Percentiles rank a stretch among this genome's conserved stretches.
Conservation (phyloP, 257 asterid species). For the Plantago major region DNA sequence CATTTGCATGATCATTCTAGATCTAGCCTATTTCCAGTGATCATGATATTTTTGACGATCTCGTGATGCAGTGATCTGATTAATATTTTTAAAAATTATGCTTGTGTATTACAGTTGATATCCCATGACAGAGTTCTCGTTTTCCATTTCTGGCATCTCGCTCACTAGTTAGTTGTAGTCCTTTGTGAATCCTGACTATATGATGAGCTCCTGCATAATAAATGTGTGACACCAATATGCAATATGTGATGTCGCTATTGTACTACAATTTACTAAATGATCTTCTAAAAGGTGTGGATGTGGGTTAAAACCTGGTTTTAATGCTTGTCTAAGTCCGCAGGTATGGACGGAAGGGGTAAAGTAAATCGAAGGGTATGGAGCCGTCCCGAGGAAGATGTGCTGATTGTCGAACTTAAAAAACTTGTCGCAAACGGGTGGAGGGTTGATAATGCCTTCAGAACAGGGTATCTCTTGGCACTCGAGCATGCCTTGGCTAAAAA, state of each 20-base stretch:
- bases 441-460: constrained; percentile 8
- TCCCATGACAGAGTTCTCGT: too few species aligned
- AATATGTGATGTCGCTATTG: neutral
- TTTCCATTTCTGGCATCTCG: too few species aligned
- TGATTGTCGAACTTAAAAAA: constrained; percentile 2
- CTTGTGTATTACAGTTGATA: too few species aligned
- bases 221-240: neutral
- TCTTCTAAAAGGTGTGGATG: neutral
- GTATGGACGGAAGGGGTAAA: constrained; percentile 9
- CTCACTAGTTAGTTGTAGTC: too few species aligned
- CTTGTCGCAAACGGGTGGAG: constrained; percentile 14
- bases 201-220: neutral
- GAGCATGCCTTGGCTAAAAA: constrained; percentile 12
- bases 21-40: too few species aligned
- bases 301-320: neutral
- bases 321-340: neutral
- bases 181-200: neutral
- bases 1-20: too few species aligned
- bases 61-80: too few species aligned
- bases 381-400: constrained; percentile 5
- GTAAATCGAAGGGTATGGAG: constrained; percentile 12
- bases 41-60: too few species aligned
- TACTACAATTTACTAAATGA: too few species aligned
- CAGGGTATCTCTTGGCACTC: constrained; percentile 5
- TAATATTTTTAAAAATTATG: too few species aligned